Evolutionary conservation across 2,329 filamentous ascomycete genomes (phyloP).

Genomic region (Penicillium expansum): DNA sequence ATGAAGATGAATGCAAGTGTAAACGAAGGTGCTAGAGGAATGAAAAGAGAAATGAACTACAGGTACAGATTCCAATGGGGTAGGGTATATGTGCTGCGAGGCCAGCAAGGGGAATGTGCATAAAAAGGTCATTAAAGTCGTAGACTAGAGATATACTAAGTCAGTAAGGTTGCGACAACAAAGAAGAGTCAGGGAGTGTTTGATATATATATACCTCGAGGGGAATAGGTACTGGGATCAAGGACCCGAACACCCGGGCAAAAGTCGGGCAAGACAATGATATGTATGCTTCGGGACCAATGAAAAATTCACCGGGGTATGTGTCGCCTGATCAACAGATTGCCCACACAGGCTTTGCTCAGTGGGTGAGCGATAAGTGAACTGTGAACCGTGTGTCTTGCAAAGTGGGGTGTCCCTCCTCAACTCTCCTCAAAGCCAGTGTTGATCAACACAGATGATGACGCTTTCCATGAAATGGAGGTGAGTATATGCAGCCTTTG

Average conservation of each 20-base stretch:
- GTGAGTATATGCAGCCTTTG: background rate
- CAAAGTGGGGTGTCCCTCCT: slow-evolving; percentile 5
- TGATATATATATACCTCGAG: slow-evolving; percentile 19
- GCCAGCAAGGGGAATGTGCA: slow-evolving; percentile 20
- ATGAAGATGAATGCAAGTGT: slow-evolving; percentile 1
- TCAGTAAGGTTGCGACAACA: slow-evolving; percentile 4
- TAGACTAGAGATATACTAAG: slow-evolving; percentile 6
- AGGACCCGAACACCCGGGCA: slow-evolving; percentile 7
- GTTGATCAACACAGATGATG: background rate
- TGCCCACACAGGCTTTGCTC: background rate
- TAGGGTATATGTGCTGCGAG: slow-evolving; percentile 26
- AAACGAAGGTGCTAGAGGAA: slow-evolving; percentile 15
- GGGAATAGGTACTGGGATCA: background rate
- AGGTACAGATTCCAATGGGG: slow-evolving; percentile 13
- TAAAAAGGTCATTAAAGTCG: slow-evolving; percentile 27
- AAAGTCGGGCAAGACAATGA: background rate
- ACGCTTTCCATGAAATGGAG: background rate
- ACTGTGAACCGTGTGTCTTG: background rate
- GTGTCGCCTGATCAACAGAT: background rate
- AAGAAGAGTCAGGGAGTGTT: background rate
- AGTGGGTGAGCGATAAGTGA: background rate
- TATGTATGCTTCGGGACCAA: background rate
- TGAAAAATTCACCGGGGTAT: slow-evolving; percentile 6
- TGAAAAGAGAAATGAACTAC: slow-evolving; percentile 15
- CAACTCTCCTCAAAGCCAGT: background rate